A percentile compares a stretch with the other conserved stretches of the same genome.
phyloP scores from a whole-genome alignment of 768 basidiomycete genomes.

The Lentinula aciculospora region DNA sequence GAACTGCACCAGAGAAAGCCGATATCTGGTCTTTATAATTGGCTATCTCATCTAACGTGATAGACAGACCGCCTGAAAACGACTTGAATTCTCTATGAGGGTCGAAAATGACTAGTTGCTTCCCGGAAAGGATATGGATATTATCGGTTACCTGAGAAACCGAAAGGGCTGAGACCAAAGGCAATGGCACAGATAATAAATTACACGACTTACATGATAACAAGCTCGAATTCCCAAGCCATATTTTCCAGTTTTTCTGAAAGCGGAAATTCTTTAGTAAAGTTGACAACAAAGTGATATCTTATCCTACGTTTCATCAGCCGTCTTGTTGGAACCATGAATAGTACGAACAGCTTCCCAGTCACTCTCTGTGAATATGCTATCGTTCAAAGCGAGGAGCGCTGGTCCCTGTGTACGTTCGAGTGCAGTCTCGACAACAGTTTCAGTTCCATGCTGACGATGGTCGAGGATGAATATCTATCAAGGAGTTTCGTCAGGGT shows the following conservation, averaged over 20 bases:
- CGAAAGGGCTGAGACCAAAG: too few species aligned
- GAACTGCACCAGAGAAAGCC: constrained; percentile 10
- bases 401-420: constrained; percentile 21
- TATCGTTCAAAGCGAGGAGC: constrained; percentile 22
- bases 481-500: background rate
- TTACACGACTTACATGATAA: constrained; percentile 21
- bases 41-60: constrained; percentile 8
- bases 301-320: constrained; percentile 20
- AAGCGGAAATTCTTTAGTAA: background rate
- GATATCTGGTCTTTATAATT: constrained; percentile 17
- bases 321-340: constrained; percentile 21
- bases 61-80: constrained; percentile 13
- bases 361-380: constrained; percentile 19
- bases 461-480: constrained; percentile 23
- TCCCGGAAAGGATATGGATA: constrained; percentile 22
- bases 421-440: constrained; percentile 15
- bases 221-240: constrained; percentile 24
- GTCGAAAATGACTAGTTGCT: constrained; percentile 22
- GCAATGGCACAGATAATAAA: too few species aligned
- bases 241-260: constrained; percentile 25
- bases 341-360: constrained; percentile 23
- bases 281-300: background rate
- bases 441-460: constrained; percentile 14
- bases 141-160: constrained; percentile 22
- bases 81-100: constrained; percentile 14